Evolutionary conservation across 495 filamentous ascomycete genomes (phyloP), one percentile per base, ranked within the genome.

Genomic region (Penicillium lividum): DNA sequence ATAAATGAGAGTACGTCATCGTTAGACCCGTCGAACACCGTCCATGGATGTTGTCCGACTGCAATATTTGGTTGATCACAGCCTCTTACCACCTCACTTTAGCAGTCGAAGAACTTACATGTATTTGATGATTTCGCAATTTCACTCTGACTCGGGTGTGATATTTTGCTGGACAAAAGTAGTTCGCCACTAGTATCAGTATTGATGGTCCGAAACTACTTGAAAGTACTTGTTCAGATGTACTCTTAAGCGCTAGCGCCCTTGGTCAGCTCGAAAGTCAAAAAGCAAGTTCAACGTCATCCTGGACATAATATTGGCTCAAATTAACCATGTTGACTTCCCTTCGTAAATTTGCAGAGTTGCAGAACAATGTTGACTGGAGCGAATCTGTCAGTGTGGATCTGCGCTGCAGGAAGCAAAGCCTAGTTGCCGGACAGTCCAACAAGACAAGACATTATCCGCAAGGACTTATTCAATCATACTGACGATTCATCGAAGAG

Each of bases 61-160:
- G 18, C 47, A 3, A 50, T 33, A n/a, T 50, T 18, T 33, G 47
- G 47, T 50, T 30, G 28, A 33, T 33, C 11, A 29, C 47, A 50
- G 47, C 47, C 30, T 31, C 47, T 50, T 18, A 33, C 47, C 45
- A 28, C 18, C 45, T 47, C 28, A 25, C 13, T 29, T 4, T 47
- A 9, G 27, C 0, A 13, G n/a, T 29, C 7, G 11, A 47, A 10
- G 22, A 15, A 27, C n/a, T 7, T 8, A 47, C 8, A 28, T 27
- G 18, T 27, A 40, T 40, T 16, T 5, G 22, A 16, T 16, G 15
- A 16, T 16, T 40, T 16, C 13, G 15, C 4, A 11, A 4, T 38
- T 38, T 38, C 34, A 13, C 11, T 40, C 10, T 16, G 2, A 0
- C 6, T 16, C 1, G 38, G 3, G 4, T 16, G 15, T 16, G 15